Evolutionary conservation across 2,329 filamentous ascomycete species (phyloP), one percentile per base, ranked within the genome.

Genomic region (Fusarium falciforme): DNA sequence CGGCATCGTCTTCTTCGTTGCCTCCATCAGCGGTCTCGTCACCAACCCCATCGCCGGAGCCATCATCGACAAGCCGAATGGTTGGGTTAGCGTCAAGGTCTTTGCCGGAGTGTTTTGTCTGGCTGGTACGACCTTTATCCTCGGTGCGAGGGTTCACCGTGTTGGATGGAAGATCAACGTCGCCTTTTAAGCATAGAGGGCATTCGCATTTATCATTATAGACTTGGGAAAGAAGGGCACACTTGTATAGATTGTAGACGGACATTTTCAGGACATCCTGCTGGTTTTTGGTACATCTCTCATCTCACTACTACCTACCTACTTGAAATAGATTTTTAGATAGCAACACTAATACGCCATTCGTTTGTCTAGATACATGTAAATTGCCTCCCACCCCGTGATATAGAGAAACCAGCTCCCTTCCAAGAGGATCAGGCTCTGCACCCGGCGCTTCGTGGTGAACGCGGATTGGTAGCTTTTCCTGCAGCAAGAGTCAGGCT

Each of bases 41-140:
- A 87, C 89, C 0, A 88, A 84, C 64, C 90, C 90, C 0, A 90
- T 91, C 71, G 87, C 84, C 1, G 89, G 89, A 0, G 84, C 85
- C 1, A 84, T 85, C 54, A 59, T 84, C 2, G 72, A 79, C 0
- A 68, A 54, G 1, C 68, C 77, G 0, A 67, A 77, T 6, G 79
- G 79, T 7, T 84, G 80, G 78, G 54, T 78, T 0, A 81, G 80
- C 4, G 76, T 84, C 38, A 85, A 85, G 73, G 68, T 84, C 5
- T 85, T 85, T 72, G 62, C 76, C 0, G 76, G 73, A 2, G 64
- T 75, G 2, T 71, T 78, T 12, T 78, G 75, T 22, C 4, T 74
- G 8, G 44, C 31, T 4, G 76, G 76, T 4, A 75, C 76, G 0
- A 52, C 25, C 0, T 66, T 73, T 14, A 67, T 66, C 6, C 49